Percentiles rank a stretch among this genome's conserved stretches.
Conservation (phyloP, 2,329 filamentous ascomycete species). For the Ascochyta clinopodiicola region DNA sequence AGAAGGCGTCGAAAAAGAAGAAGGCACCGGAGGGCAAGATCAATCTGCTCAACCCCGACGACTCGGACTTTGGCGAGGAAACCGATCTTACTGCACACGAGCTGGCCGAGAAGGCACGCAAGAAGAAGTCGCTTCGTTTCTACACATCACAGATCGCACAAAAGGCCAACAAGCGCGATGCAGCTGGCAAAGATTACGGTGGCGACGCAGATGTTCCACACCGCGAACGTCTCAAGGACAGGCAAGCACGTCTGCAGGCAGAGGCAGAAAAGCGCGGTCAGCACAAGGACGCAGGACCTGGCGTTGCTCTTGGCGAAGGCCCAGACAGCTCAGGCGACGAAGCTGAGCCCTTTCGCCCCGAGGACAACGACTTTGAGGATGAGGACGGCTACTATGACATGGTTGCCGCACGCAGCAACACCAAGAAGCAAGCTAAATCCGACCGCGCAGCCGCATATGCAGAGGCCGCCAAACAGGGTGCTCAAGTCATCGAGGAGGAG, state of each 20-base stretch:
- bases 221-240: conserved; percentile 84
- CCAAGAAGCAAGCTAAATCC: conserved; percentile 77
- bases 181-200: conserved; percentile 74
- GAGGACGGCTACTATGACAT: conserved; percentile 88
- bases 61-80: conserved; percentile 95
- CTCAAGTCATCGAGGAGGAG: conserved; percentile 70
- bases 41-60: conserved; percentile 59
- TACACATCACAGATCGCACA: conserved; percentile 98
- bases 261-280: conserved; percentile 85
- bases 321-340: conserved; percentile 70
- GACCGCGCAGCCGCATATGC: conserved; percentile 66
- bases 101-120: conserved; percentile 83
- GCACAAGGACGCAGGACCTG: conserved; percentile 59
- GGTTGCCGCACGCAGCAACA: conserved; percentile 70
- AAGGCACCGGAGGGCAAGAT: conserved; percentile 33
- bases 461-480: conserved; percentile 62
- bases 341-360: conserved; percentile 54
- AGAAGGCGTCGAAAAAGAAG: conserved; percentile 56
- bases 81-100: conserved; percentile 77
- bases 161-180: conserved; percentile 84
- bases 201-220: conserved; percentile 86
- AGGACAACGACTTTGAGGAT: conserved; percentile 54
- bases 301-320: conserved; percentile 70
- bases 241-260: conserved; percentile 84
- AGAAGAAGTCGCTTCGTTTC: conserved; percentile 93